Conservation (phyloP, 805 yeast genomes). For the Brettanomyces bruxellensis region DNA sequence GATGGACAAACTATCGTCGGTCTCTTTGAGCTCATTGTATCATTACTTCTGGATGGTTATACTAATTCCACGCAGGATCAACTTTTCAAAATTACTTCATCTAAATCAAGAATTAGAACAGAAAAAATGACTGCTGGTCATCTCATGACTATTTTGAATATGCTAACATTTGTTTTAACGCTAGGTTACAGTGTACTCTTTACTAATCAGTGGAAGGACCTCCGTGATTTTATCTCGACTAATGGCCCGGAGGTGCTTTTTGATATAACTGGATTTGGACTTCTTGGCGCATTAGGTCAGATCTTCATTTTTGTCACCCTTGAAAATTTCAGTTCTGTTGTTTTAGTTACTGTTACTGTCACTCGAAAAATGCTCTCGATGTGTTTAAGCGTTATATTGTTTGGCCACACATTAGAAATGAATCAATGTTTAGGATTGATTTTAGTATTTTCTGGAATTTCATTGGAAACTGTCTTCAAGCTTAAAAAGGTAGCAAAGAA, state of each 20-base stretch:
- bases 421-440: constrained; percentile 74
- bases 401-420: constrained; percentile 61
- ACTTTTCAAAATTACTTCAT: constrained; percentile 42
- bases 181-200: constrained; percentile 35
- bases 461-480: constrained; percentile 61
- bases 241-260: constrained; percentile 44
- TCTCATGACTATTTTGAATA: constrained; percentile 65
- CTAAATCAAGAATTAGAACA: constrained; percentile 11
- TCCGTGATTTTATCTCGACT: constrained; percentile 35
- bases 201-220: constrained; percentile 41
- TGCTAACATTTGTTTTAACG: constrained; percentile 38
- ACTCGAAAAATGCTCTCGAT: constrained; percentile 95
- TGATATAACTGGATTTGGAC: constrained; percentile 59
- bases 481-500: neutral
- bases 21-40: constrained; percentile 42
- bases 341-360: constrained; percentile 86
- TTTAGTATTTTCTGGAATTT: constrained; percentile 80
- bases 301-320: constrained; percentile 83
- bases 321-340: constrained; percentile 76
- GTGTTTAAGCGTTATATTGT: constrained; percentile 79
- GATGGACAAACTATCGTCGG: constrained; percentile 48
- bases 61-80: constrained; percentile 93
- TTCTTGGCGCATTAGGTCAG: constrained; percentile 88
- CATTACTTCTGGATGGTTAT: constrained; percentile 80
- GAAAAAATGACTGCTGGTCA: constrained; percentile 66